Evolutionary conservation across 106 monocot genomes (phyloP).

Genomic region (Posidonia australis): DNA sequence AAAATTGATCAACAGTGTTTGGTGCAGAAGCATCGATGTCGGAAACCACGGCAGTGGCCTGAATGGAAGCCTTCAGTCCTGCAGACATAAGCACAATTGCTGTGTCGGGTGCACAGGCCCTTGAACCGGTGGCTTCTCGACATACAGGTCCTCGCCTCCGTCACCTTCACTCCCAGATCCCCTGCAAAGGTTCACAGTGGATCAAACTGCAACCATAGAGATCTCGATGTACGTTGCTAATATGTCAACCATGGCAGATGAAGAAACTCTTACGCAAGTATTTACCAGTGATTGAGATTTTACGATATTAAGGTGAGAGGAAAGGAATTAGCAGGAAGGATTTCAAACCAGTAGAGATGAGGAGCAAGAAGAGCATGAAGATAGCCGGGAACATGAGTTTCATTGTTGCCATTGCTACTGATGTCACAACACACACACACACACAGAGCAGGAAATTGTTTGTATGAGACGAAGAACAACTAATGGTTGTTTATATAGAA

Average conservation of each 20-base stretch:
- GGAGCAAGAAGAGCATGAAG: too few species aligned
- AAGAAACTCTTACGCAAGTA: too few species aligned
- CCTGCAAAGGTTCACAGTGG: too few species aligned
- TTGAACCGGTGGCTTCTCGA: constrained; percentile 17
- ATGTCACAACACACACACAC: too few species aligned
- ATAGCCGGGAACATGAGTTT: too few species aligned
- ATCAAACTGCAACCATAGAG: background rate
- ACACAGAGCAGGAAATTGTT: too few species aligned
- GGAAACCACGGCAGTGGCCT: constrained; percentile 17
- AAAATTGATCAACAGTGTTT: constrained; percentile 10
- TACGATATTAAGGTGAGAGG: too few species aligned
- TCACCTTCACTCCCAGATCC: background rate
- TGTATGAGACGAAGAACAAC: too few species aligned
- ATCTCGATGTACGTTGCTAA: background rate
- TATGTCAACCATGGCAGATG: background rate
- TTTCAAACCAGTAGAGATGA: background rate
- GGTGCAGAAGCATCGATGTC: constrained; percentile 27
- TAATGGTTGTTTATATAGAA: too few species aligned
- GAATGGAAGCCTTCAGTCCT: constrained; percentile 19
- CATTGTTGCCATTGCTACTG: too few species aligned
- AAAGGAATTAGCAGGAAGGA: background rate
- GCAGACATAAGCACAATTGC: constrained; percentile 24
- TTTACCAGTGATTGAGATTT: too few species aligned
- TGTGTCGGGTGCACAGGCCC: constrained; percentile 14
- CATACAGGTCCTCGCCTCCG: constrained; percentile 17